Percentiles rank a stretch among this genome's conserved stretches.
Conservation (phyloP, 805 yeast genomes). For the Spathaspora sp. region DNA sequence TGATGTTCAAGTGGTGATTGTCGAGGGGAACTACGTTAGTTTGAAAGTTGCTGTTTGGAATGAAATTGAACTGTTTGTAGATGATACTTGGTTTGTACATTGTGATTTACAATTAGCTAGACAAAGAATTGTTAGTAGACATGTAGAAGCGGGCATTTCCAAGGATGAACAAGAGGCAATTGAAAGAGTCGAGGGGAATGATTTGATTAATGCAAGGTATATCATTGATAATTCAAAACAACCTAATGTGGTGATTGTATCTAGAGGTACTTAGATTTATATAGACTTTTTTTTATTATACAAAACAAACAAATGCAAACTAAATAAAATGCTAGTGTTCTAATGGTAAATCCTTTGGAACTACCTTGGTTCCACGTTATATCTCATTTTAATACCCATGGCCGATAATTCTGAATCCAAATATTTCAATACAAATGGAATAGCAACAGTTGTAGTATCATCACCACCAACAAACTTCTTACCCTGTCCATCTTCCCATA, state of each 20-base stretch:
- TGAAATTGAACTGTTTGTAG: conserved; percentile 34
- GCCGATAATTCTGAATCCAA: conserved; percentile 94
- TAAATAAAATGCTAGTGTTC: background rate
- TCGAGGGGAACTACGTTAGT: conserved; percentile 76
- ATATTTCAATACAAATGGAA: conserved; percentile 94
- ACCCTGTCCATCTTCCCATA: conserved; percentile 98
- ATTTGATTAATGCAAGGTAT: conserved; percentile 58
- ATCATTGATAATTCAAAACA: conserved; percentile 19
- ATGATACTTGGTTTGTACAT: conserved; percentile 50
- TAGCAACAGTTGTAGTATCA: conserved; percentile 91
- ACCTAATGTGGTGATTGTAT: conserved; percentile 12
- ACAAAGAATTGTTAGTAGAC: conserved; percentile 63
- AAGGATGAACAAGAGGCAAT: conserved; percentile 46
- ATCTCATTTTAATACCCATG: conserved; percentile 93
- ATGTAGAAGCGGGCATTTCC: conserved; percentile 55
- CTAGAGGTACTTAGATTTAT: conserved; percentile 1
- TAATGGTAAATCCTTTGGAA: no score
- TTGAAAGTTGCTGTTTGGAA: conserved; percentile 60
- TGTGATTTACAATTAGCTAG: conserved; percentile 45
- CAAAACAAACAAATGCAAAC: conserved; percentile 1
- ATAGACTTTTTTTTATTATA: background rate
- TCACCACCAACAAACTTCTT: conserved; percentile 87
- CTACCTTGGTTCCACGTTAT: conserved; percentile 67
- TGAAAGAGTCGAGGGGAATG: conserved; percentile 51
- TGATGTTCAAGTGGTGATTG: conserved; percentile 50